Conservation (phyloP, 2,329 filamentous ascomycete genomes). For the Hymenoscyphus linearis region DNA sequence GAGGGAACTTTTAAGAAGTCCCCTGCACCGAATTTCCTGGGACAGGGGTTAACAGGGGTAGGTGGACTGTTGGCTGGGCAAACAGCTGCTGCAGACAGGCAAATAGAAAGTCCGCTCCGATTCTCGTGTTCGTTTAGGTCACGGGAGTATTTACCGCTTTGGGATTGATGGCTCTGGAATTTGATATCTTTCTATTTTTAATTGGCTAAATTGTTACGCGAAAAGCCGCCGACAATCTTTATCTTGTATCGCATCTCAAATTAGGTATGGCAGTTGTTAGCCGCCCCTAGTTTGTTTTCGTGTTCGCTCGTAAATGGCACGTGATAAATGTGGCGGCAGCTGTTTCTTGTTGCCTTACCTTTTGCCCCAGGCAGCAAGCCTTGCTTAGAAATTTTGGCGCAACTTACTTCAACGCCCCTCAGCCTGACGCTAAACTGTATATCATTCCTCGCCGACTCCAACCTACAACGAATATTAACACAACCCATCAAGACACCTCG, state of each 20-base stretch:
- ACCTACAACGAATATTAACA: neutral
- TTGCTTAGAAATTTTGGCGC: conserved; percentile 1
- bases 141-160: neutral
- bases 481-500: neutral
- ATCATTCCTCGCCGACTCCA: neutral
- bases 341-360: neutral
- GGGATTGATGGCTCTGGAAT: neutral
- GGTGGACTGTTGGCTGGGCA: neutral
- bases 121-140: conserved; percentile 3
- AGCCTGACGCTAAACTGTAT: neutral
- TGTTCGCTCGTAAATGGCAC: neutral
- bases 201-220: neutral
- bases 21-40: neutral
- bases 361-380: neutral
- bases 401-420: neutral
- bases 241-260: too few relatives aligned
- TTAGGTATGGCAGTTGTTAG: too few relatives aligned
- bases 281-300: neutral
- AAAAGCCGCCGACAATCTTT: too few relatives aligned
- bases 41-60: neutral
- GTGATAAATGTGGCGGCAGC: too few relatives aligned
- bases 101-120: neutral
- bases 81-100: neutral
- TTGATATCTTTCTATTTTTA: neutral
- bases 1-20: neutral